phyloP scores from a whole-genome alignment of 2,329 filamentous ascomycete species.

The Helminthosporium solani region DNA sequence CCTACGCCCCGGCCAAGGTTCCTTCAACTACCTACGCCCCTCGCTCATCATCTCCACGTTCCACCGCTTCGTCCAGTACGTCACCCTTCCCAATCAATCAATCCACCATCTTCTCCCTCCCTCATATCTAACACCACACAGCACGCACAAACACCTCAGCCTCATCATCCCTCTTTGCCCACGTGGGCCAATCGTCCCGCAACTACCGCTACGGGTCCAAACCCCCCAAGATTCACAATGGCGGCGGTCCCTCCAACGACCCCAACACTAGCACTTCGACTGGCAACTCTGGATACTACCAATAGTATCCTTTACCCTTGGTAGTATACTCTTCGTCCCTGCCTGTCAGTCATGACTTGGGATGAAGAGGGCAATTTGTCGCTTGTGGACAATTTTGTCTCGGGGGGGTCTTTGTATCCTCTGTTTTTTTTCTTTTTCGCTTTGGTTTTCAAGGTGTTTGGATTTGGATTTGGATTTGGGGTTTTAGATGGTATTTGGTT shows the following conservation, averaged over 20 bases:
- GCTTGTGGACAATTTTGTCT: constrained; percentile 1
- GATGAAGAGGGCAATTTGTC: constrained; percentile 4
- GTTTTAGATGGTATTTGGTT: constrained; percentile 5
- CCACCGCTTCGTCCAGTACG: constrained; percentile 23
- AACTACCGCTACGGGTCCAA: constrained; percentile 30
- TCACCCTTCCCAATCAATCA: constrained; percentile 1
- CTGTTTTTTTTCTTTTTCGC: no score
- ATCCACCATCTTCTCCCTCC: not conserved
- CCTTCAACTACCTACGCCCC: constrained; percentile 14
- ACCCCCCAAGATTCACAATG: constrained; percentile 29
- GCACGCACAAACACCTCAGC: constrained; percentile 10
- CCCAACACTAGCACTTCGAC: constrained; percentile 32
- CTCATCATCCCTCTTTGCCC: constrained; percentile 28
- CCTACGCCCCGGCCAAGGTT: constrained; percentile 25
- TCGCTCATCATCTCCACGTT: constrained; percentile 21
- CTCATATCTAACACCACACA: no score
- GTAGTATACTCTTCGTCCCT: constrained; percentile 2
- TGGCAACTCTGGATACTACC: constrained; percentile 32
- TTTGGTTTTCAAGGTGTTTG: no score
- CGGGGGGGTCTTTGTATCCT: not conserved
- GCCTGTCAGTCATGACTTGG: not conserved
- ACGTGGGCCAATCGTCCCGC: constrained; percentile 24
- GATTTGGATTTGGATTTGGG: constrained; percentile 1
- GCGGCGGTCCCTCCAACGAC: constrained; percentile 30
- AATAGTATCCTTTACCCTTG: constrained; percentile 11